Conservation (phyloP, 495 filamentous ascomycete species). For the Pyrenula aspistea region DNA sequence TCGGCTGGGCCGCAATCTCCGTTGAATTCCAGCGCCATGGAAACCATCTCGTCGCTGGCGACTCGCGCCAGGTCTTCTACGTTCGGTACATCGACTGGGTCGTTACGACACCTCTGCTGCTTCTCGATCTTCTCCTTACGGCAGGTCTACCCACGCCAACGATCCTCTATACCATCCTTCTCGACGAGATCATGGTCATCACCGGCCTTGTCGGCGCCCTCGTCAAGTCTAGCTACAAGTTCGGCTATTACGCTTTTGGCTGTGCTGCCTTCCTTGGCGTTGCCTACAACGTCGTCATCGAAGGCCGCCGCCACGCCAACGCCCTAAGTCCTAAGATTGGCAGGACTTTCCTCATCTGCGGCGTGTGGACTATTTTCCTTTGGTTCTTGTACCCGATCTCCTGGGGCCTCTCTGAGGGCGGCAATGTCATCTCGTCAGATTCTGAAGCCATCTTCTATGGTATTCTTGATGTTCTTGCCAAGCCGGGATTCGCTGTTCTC, state of each 20-base stretch:
- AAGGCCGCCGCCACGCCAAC: slow-evolving; percentile 39
- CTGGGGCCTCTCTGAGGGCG: slow-evolving; percentile 56
- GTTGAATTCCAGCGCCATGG: slow-evolving; percentile 36
- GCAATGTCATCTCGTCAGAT: slow-evolving; percentile 52
- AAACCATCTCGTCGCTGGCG: slow-evolving; percentile 26
- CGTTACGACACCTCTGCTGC: slow-evolving; percentile 38
- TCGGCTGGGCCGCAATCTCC: slow-evolving; percentile 50
- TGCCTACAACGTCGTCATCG: slow-evolving; percentile 36
- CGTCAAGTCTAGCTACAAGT: slow-evolving; percentile 43
- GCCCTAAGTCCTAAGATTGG: slow-evolving; percentile 35
- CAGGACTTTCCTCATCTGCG: slow-evolving; percentile 37
- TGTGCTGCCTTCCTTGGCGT: slow-evolving; percentile 47
- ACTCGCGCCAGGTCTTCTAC: slow-evolving; percentile 56
- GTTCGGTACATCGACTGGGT: slow-evolving; percentile 59
- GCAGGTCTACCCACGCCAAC: slow-evolving; percentile 53
- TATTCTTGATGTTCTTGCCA: slow-evolving; percentile 48
- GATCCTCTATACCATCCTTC: slow-evolving; percentile 47
- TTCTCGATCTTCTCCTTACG: slow-evolving; percentile 50
- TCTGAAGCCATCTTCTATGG: slow-evolving; percentile 60
- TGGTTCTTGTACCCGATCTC: slow-evolving; percentile 57
- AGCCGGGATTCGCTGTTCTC: slow-evolving; percentile 41
- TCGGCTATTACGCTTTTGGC: slow-evolving; percentile 55
- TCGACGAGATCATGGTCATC: slow-evolving; percentile 51
- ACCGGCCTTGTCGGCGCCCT: slow-evolving; percentile 52
- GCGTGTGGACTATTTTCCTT: slow-evolving; percentile 35